These are phyloP conservation scores for Auriscalpium orientale DNA, from an alignment of 768 basidiomycete genomes.

Conservation along the genomic window DNA sequence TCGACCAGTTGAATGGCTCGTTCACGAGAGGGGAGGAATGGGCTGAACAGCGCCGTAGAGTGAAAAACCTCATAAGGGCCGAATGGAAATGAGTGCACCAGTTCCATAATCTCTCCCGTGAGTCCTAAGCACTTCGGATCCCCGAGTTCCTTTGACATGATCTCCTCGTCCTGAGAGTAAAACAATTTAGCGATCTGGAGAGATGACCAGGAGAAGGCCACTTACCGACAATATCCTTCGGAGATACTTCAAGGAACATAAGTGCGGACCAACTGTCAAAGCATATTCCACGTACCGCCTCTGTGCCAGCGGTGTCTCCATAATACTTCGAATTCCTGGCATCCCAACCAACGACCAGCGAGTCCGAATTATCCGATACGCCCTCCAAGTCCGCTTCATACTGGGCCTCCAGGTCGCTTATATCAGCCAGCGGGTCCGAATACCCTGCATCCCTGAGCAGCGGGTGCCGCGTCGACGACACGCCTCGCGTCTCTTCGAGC, in stretches of 20 bases:
- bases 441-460: neutral
- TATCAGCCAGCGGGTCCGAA: neutral
- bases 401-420: neutral
- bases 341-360: constrained; percentile 39
- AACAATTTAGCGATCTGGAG: too few species aligned
- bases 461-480: neutral
- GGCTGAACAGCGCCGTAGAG: constrained; percentile 20
- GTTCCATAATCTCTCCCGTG: constrained; percentile 35
- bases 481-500: constrained; percentile 24
- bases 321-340: constrained; percentile 41
- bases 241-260: constrained; percentile 12
- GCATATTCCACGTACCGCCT: constrained; percentile 24
- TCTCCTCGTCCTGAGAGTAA: too few species aligned
- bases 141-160: neutral
- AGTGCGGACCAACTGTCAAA: too few species aligned
- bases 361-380: constrained; percentile 35
- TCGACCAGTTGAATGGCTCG: constrained; percentile 33
- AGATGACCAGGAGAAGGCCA: neutral
- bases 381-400: constrained; percentile 19
- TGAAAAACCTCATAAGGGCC: constrained; percentile 34
- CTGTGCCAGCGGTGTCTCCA: constrained; percentile 41
- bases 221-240: constrained; percentile 13
- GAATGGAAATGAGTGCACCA: constrained; percentile 43
- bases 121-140: constrained; percentile 27
- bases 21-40: constrained; percentile 9